These are phyloP conservation scores for Apiospora phragmitis DNA, from an alignment of 2,329 filamentous ascomycete species.

Conservation along the genomic window DNA sequence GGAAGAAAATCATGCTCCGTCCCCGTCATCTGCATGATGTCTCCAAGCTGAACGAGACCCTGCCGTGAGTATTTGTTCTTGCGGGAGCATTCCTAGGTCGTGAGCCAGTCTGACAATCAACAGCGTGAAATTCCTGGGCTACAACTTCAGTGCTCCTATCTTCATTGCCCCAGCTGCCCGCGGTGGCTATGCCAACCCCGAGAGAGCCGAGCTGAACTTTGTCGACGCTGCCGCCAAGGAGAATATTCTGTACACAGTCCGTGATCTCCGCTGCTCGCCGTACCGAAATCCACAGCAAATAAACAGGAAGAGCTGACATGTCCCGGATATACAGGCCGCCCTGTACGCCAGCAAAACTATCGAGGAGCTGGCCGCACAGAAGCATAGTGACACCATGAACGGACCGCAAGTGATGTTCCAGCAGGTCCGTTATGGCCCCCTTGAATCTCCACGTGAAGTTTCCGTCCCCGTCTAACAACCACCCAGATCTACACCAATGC, in stretches of 20 bases:
- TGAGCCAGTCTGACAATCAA: conserved; percentile 17
- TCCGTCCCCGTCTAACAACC: background rate
- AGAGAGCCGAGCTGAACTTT: conserved; percentile 39
- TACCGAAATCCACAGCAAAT: background rate
- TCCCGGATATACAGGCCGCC: conserved; percentile 17
- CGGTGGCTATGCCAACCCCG: conserved; percentile 36
- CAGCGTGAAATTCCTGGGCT: conserved; percentile 42
- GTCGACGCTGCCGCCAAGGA: conserved; percentile 40
- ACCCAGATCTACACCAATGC: conserved; percentile 21
- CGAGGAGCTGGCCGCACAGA: conserved; percentile 25
- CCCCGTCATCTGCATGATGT: conserved; percentile 43
- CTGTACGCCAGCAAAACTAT: conserved; percentile 24
- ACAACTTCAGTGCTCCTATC: conserved; percentile 44
- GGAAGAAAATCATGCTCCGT: conserved; percentile 44
- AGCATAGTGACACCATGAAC: conserved; percentile 18
- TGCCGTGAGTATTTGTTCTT: conserved; percentile 25
- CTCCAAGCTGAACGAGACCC: conserved; percentile 32
- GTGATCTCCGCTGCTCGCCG: background rate
- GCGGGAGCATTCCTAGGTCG: background rate
- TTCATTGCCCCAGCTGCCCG: conserved; percentile 43
- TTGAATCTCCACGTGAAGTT: background rate
- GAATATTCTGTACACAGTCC: conserved; percentile 41
- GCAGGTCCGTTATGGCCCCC: conserved; percentile 17
- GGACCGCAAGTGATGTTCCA: conserved; percentile 26
- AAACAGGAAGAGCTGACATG: background rate